These are phyloP conservation scores for Plasmodium gonderi DNA, from an alignment of 169 alveolate species.

Conservation along the genomic window DNA sequence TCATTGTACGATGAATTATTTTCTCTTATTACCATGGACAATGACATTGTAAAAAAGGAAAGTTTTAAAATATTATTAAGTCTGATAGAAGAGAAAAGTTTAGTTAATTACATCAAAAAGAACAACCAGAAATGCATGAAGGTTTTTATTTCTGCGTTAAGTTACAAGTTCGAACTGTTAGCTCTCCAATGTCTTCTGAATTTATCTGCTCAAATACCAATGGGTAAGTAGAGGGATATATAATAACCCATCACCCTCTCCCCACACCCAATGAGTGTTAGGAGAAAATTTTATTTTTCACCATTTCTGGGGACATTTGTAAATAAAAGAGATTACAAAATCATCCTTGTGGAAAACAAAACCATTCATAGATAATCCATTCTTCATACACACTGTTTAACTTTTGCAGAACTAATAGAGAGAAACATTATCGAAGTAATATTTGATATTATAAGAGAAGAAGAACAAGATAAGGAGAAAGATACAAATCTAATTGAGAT, in stretches of 20 bases:
- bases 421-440: slow-evolving; percentile 20
- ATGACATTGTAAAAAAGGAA: slow-evolving; percentile 46
- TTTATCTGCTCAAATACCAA: slow-evolving; percentile 47
- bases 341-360: too few relatives aligned
- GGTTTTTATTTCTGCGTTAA: slow-evolving; percentile 12
- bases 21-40: not conserved
- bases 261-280: not conserved
- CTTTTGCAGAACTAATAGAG: slow-evolving; percentile 3
- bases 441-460: slow-evolving; percentile 45
- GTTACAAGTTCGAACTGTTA: not conserved
- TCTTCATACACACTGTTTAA: too few relatives aligned
- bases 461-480: slow-evolving; percentile 13
- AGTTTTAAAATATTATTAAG: slow-evolving; percentile 23
- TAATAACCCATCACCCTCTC: too few relatives aligned
- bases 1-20: slow-evolving; percentile 26
- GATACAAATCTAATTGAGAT: slow-evolving; percentile 16
- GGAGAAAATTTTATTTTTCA: too few relatives aligned
- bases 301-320: too few relatives aligned
- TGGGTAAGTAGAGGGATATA: slow-evolving; percentile 30
- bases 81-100: slow-evolving; percentile 8
- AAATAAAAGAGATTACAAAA: too few relatives aligned
- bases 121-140: slow-evolving; percentile 12
- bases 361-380: too few relatives aligned
- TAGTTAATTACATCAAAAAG: not conserved
- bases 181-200: slow-evolving; percentile 43